phyloP scores from a whole-genome alignment of 78 protist genomes.

The Creolimax fragrantissima region DNA sequence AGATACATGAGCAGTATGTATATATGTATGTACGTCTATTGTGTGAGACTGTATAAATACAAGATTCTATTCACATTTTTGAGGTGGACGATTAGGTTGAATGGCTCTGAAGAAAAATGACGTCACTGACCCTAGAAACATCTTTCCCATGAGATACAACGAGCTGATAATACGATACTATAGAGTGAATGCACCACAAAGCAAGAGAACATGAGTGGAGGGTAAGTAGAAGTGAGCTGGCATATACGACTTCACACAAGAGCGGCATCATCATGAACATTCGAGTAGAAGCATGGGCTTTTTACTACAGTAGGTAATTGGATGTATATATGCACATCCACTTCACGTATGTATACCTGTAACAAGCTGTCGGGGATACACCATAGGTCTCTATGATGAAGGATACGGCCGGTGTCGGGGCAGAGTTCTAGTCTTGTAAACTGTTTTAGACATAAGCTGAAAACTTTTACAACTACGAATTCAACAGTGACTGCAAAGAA shows the following conservation, averaged over 20 bases:
- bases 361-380: neutral
- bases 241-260: neutral
- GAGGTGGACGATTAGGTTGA: neutral
- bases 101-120: neutral
- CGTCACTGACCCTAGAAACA: neutral
- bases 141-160: neutral
- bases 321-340: neutral
- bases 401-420: neutral
- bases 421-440: neutral
- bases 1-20: too few species aligned
- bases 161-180: neutral
- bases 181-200: neutral
- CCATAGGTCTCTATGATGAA: neutral
- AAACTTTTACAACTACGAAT: neutral
- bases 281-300: too few species aligned
- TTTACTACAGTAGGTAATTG: too few species aligned
- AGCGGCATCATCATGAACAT: neutral
- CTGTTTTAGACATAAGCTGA: neutral
- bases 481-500: neutral
- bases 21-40: neutral
- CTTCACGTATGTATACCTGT: neutral
- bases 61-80: neutral
- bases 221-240: neutral
- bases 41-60: neutral
- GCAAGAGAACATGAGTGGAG: neutral